These are phyloP conservation scores for Annulohypoxylon maeteangense DNA, from an alignment of 495 filamentous ascomycete genomes.

Conservation along the genomic window DNA sequence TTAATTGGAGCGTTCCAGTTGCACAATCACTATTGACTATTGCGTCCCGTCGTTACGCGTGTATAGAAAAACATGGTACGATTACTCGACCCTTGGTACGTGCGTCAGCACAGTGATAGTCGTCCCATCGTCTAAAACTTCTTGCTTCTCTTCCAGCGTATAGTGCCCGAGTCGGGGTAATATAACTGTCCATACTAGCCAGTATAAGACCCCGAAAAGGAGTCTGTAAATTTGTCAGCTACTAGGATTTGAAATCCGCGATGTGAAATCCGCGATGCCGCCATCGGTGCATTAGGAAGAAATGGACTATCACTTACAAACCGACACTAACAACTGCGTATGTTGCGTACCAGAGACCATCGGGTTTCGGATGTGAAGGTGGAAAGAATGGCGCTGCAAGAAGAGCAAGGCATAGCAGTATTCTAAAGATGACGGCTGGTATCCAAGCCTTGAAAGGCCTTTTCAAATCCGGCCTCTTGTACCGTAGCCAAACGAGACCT, in stretches of 20 bases:
- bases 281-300: neutral
- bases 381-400: conserved; percentile 67
- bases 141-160: conserved; percentile 67
- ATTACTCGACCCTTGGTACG: conserved; percentile 46
- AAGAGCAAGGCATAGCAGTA: conserved; percentile 57
- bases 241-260: conserved; percentile 56
- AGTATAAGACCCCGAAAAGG: conserved; percentile 71
- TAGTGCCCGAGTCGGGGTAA: conserved; percentile 70
- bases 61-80: neutral
- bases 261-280: neutral
- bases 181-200: conserved; percentile 75
- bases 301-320: conserved; percentile 64
- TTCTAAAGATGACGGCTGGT: conserved; percentile 60
- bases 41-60: conserved; percentile 1
- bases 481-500: conserved; percentile 71
- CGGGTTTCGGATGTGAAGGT: conserved; percentile 61
- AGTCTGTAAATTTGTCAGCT: conserved; percentile 61
- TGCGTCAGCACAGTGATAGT: conserved; percentile 66
- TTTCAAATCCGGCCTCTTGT: conserved; percentile 66
- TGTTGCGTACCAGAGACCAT: conserved; percentile 73
- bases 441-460: conserved; percentile 78
- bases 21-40: conserved; percentile 9
- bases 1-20: neutral
- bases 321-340: conserved; percentile 77
- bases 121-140: conserved; percentile 68